These are phyloP conservation scores for Chytriomyces sp. DNA, from an alignment of 192 early-diverging fungal species.

Conservation along the genomic window DNA sequence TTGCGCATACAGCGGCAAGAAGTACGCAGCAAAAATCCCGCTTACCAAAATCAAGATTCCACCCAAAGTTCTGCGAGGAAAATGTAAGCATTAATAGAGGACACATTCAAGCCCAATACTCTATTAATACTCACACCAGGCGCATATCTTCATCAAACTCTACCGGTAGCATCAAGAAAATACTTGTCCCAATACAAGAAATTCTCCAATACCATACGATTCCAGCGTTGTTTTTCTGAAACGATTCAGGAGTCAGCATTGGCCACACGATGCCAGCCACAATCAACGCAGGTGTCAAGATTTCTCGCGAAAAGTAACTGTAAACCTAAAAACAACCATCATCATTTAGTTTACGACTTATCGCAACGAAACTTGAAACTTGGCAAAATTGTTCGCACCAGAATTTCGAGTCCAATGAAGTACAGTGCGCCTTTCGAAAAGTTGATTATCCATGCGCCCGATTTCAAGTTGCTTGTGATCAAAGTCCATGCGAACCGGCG, in stretches of 20 bases:
- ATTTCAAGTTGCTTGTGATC: slow-evolving; percentile 7
- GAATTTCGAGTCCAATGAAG: slow-evolving; percentile 72
- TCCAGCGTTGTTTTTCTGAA: slow-evolving; percentile 52
- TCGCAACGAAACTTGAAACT: background rate
- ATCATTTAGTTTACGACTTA: background rate
- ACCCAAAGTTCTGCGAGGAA: slow-evolving; percentile 33
- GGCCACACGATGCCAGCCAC: slow-evolving; percentile 71
- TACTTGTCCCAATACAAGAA: slow-evolving; percentile 72
- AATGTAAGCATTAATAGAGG: background rate
- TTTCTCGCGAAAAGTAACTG: slow-evolving; percentile 81
- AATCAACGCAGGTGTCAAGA: slow-evolving; percentile 69
- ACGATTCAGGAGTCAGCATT: slow-evolving; percentile 54
- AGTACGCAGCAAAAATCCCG: slow-evolving; percentile 32
- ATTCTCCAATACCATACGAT: slow-evolving; percentile 70
- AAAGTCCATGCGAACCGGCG: slow-evolving; percentile 22
- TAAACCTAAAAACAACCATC: slow-evolving; percentile 59
- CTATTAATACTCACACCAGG: slow-evolving; percentile 71
- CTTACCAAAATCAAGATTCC: slow-evolving; percentile 41
- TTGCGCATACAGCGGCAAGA: slow-evolving; percentile 34
- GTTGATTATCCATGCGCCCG: slow-evolving; percentile 1
- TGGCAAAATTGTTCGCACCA: slow-evolving; percentile 56
- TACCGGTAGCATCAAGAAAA: slow-evolving; percentile 88
- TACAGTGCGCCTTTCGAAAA: slow-evolving; percentile 50
- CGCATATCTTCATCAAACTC: slow-evolving; percentile 77
- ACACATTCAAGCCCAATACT: too few species aligned